phyloP scores from a whole-genome alignment of 1,284 basidiomycete species.

The Ustilago curta region DNA sequence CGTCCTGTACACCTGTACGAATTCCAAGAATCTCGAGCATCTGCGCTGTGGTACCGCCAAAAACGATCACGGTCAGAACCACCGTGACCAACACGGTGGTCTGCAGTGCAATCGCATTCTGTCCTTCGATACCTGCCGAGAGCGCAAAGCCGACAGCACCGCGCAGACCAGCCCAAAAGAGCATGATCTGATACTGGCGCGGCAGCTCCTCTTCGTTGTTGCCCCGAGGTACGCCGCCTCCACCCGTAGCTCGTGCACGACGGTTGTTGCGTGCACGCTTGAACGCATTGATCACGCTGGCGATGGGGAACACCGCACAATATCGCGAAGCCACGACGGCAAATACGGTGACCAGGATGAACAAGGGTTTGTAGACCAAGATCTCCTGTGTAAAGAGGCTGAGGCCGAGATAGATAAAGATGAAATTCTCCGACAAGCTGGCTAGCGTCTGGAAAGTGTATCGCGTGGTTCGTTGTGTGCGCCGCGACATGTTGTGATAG shows the following conservation, averaged over 20 bases:
- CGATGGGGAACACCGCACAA: conserved; percentile 95
- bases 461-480: conserved; percentile 93
- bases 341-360: conserved; percentile 77
- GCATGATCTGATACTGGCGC: conserved; percentile 71
- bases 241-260: conserved; percentile 37
- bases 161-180: conserved; percentile 97
- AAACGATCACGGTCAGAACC: conserved; percentile 92
- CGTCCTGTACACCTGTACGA: conserved; percentile 83
- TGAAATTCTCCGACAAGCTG: conserved; percentile 93
- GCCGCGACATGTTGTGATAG: conserved; percentile 96
- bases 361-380: conserved; percentile 93
- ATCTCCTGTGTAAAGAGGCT: conserved; percentile 90
- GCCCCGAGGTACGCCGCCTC: conserved; percentile 45
- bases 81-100: conserved; percentile 96
- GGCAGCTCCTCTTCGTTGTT: conserved; percentile 57
- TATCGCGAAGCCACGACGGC: conserved; percentile 95
- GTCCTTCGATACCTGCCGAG: conserved; percentile 91
- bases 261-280: conserved; percentile 84
- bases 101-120: conserved; percentile 88
- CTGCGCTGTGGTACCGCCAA: conserved; percentile 93
- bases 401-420: conserved; percentile 98
- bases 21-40: conserved; percentile 99
- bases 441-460: conserved; percentile 74
- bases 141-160: conserved; percentile 97
- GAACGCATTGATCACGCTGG: conserved; percentile 88